Conservation (phyloP, 2,329 filamentous ascomycete species). For the Aspergillus fumigatus region DNA sequence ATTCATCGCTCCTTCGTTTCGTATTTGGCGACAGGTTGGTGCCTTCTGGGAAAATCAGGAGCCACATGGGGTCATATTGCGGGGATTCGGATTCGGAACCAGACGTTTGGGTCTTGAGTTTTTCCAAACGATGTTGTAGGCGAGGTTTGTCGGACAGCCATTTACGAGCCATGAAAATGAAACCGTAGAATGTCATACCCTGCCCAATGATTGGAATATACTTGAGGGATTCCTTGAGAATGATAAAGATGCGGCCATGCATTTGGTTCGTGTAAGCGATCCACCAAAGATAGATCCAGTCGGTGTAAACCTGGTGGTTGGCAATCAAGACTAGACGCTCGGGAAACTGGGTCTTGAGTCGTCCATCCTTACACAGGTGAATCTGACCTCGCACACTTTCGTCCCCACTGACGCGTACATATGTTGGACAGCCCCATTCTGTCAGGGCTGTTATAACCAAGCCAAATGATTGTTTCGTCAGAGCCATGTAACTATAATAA, state of each 20-base stretch:
- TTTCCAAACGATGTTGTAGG: constrained; percentile 53
- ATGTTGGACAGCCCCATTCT: constrained; percentile 59
- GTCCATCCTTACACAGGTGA: constrained; percentile 52
- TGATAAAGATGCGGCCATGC: constrained; percentile 64
- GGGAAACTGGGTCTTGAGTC: constrained; percentile 55
- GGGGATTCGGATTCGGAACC: constrained; percentile 46
- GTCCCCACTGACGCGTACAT: constrained; percentile 60
- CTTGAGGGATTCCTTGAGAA: constrained; percentile 62
- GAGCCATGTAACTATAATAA: constrained; percentile 62
- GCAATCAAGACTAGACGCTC: constrained; percentile 59
- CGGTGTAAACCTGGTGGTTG: constrained; percentile 65
- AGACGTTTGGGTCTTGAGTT: constrained; percentile 48
- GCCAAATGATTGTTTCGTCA: constrained; percentile 62
- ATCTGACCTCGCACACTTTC: constrained; percentile 57
- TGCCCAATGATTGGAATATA: constrained; percentile 59
- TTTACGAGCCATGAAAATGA: constrained; percentile 61
- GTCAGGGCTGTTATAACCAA: constrained; percentile 59
- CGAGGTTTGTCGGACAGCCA: constrained; percentile 59
- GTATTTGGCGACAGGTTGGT: constrained; percentile 58
- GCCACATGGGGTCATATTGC: constrained; percentile 60
- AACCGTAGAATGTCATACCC: constrained; percentile 62
- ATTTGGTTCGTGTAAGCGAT: constrained; percentile 60
- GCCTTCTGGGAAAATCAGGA: constrained; percentile 62
- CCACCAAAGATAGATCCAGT: constrained; percentile 68
- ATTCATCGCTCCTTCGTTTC: constrained; percentile 52